Evolutionary conservation across 768 basidiomycete species (phyloP).

Genomic region (Arthromyces matolae): DNA sequence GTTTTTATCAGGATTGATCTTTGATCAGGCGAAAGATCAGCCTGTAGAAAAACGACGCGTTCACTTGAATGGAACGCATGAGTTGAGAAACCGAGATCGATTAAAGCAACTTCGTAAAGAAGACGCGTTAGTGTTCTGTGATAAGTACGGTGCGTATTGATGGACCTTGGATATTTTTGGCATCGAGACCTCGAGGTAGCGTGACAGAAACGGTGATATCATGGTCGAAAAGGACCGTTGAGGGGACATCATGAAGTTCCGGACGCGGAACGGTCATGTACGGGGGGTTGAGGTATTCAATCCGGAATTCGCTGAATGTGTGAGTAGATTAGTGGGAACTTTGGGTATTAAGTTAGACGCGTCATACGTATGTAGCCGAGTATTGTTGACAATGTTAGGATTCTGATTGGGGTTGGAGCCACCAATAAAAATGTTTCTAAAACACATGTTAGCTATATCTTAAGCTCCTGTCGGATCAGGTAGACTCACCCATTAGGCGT

Average conservation of each 20-base stretch:
- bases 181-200: conserved; percentile 28
- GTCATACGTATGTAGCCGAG: conserved; percentile 9
- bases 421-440: conserved; percentile 26
- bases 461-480: not conserved
- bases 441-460: not conserved
- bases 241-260: conserved; percentile 30
- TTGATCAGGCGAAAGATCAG: conserved; percentile 27
- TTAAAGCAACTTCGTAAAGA: conserved; percentile 30
- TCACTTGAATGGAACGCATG: conserved; percentile 31
- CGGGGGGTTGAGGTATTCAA: conserved; percentile 41
- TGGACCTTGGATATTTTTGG: conserved; percentile 25
- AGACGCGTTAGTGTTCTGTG: not conserved
- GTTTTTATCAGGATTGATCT: conserved; percentile 31
- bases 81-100: conserved; percentile 40
- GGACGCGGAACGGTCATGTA: conserved; percentile 38
- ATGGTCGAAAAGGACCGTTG: conserved; percentile 34
- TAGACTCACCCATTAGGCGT: conserved; percentile 47
- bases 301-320: conserved; percentile 33
- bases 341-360: conserved; percentile 13
- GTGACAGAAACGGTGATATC: conserved; percentile 30
- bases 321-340: conserved; percentile 18
- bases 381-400: conserved; percentile 7
- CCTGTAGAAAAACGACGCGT: conserved; percentile 34
- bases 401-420: conserved; percentile 40
- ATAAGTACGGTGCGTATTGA: not conserved